Percentiles rank a stretch among this genome's conserved stretches.
Conservation (phyloP, 1,139 yeast species). For the Petasospora rhodanensis region DNA sequence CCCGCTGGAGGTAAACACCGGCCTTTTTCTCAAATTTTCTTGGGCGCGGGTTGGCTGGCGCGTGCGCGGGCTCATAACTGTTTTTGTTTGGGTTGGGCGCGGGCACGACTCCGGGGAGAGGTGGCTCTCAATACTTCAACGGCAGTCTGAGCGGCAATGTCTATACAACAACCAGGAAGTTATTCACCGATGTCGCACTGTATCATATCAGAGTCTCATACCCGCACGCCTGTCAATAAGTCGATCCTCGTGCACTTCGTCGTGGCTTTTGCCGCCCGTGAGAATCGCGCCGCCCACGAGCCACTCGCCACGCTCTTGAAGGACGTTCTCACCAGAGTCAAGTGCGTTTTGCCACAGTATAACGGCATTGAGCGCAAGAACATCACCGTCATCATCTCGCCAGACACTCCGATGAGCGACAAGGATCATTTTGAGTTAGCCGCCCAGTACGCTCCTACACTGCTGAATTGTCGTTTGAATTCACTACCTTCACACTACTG, state of each 20-base stretch:
- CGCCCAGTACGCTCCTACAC: conserved; percentile 8
- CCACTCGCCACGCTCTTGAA: conserved; percentile 1
- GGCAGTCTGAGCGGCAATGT: too few relatives aligned
- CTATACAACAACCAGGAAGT: too few relatives aligned
- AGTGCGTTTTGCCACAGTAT: conserved; percentile 1
- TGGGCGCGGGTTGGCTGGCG: too few relatives aligned
- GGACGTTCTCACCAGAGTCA: conserved; percentile 2
- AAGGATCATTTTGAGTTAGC: conserved; percentile 3
- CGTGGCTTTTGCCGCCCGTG: conserved; percentile 2
- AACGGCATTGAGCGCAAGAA: not conserved
- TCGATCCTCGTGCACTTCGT: conserved; percentile 7
- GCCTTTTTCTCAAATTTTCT: too few relatives aligned
- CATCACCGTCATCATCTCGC: not conserved
- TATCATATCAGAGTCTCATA: conserved; percentile 5
- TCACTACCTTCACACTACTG: conserved; percentile 1
- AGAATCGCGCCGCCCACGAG: not conserved
- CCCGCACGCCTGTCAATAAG: conserved; percentile 6
- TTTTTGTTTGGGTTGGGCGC: too few relatives aligned
- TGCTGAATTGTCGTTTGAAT: too few relatives aligned
- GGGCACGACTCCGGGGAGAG: too few relatives aligned
- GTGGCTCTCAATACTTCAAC: too few relatives aligned
- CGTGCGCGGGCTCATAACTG: too few relatives aligned
- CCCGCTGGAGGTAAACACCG: too few relatives aligned
- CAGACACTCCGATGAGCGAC: conserved; percentile 4
- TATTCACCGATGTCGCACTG: too few relatives aligned